phyloP scores from a whole-genome alignment of 176 grass and related monocot species.

The Calamus simplicifolius region DNA sequence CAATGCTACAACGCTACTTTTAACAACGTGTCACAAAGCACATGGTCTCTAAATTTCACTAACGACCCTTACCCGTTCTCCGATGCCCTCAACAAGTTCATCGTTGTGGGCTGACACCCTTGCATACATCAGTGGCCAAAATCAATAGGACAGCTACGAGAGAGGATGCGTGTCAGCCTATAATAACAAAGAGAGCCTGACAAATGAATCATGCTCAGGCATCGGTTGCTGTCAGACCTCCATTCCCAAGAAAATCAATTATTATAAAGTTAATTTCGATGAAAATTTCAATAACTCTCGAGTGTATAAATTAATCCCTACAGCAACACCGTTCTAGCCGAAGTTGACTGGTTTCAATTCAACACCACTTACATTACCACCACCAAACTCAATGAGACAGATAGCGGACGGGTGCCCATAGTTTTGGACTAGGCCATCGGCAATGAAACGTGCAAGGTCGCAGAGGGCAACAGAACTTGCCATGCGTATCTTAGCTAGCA shows the following conservation, averaged over 20 bases:
- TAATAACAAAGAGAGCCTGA: conserved; percentile 7
- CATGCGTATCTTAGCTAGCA: no score
- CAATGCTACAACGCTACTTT: conserved; percentile 19
- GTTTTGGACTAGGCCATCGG: conserved; percentile 65
- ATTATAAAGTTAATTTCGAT: conserved; percentile 30
- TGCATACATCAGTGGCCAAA: conserved; percentile 29
- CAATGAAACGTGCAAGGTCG: conserved; percentile 24
- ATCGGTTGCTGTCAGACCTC: conserved; percentile 61
- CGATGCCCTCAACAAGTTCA: conserved; percentile 49
- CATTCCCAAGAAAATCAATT: conserved; percentile 31
- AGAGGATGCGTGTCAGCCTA: conserved; percentile 32
- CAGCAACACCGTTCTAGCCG: conserved; percentile 53
- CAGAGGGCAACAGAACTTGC: background rate
- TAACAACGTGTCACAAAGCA: background rate
- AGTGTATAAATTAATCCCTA: conserved; percentile 15
- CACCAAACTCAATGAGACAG: background rate
- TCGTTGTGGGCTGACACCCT: conserved; percentile 56
- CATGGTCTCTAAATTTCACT: conserved; percentile 7
- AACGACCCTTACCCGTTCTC: conserved; percentile 32
- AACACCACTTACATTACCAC: conserved; percentile 36
- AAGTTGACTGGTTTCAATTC: conserved; percentile 49
- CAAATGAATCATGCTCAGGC: conserved; percentile 46
- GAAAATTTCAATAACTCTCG: conserved; percentile 20
- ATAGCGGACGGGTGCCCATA: conserved; percentile 19
- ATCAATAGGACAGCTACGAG: conserved; percentile 17